phyloP scores from a whole-genome alignment of 192 early-diverging fungal species.

The Mortierella hygrophila region DNA sequence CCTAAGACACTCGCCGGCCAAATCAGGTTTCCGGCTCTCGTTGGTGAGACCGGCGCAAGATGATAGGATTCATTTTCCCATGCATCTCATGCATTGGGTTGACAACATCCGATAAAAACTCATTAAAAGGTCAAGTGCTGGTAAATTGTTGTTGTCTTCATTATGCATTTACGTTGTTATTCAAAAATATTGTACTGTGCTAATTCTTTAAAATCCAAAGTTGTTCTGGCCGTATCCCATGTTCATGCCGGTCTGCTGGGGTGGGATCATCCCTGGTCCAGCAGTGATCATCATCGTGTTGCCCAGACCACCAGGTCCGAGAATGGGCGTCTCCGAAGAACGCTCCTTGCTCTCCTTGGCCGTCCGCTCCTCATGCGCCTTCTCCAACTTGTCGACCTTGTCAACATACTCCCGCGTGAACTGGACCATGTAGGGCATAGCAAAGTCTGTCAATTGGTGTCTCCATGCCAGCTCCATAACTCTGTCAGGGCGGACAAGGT shows the following conservation, averaged over 20 bases:
- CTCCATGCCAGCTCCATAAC: constrained; percentile 97
- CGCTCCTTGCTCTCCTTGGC: constrained; percentile 51
- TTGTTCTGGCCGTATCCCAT: constrained; percentile 30
- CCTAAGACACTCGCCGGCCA: not conserved
- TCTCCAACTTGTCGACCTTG: constrained; percentile 75
- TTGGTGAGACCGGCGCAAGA: not conserved
- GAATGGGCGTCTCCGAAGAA: constrained; percentile 33
- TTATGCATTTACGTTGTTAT: constrained; percentile 1
- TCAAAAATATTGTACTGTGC: not conserved
- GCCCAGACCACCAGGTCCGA: constrained; percentile 44
- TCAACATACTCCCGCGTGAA: constrained; percentile 86
- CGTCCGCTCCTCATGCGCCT: constrained; percentile 45
- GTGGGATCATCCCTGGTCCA: constrained; percentile 30
- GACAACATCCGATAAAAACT: not conserved
- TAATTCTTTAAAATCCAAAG: constrained; percentile 24
- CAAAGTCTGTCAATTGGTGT: constrained; percentile 89
- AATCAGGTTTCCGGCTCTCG: constrained; percentile 7
- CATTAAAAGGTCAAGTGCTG: not conserved
- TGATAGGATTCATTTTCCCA: too few species aligned
- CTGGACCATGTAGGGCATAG: constrained; percentile 99
- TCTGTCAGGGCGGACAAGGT: constrained; percentile 92
- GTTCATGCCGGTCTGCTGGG: constrained; percentile 21
- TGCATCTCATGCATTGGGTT: not conserved
- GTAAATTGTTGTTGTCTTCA: not conserved
- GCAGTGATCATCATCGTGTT: constrained; percentile 51